phyloP scores from a whole-genome alignment of 2,329 filamentous ascomycete genomes.

The Paracoccidioides brasiliensis region DNA sequence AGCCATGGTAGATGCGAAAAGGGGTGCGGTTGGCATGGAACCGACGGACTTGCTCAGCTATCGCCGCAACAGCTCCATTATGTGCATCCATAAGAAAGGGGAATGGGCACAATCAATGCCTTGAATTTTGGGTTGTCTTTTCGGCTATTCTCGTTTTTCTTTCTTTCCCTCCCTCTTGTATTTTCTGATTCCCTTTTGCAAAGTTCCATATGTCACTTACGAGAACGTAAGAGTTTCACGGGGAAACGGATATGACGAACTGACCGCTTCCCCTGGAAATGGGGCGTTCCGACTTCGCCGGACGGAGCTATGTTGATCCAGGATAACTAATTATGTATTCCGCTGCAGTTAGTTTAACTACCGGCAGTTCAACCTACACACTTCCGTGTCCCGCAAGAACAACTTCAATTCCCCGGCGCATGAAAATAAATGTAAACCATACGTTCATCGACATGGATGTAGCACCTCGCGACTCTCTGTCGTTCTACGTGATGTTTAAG shows the following conservation, averaged over 20 bases:
- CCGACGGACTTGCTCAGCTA: slow-evolving; percentile 32
- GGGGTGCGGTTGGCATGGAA: slow-evolving; percentile 42
- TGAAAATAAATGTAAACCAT: neutral
- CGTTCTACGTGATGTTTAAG: too few species aligned
- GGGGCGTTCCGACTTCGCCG: too few species aligned
- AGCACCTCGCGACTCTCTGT: too few species aligned
- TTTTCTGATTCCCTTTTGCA: neutral
- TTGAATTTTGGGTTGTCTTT: neutral
- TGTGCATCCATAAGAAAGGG: slow-evolving; percentile 16
- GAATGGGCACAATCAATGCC: neutral
- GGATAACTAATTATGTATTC: too few species aligned
- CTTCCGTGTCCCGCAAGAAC: too few species aligned
- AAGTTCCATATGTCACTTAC: neutral
- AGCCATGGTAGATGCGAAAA: slow-evolving; percentile 63
- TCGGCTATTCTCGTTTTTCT: neutral
- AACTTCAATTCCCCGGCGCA: neutral
- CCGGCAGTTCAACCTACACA: too few species aligned
- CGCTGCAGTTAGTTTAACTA: too few species aligned
- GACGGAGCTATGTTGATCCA: too few species aligned
- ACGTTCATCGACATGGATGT: neutral
- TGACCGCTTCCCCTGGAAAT: too few species aligned
- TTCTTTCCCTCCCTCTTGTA: neutral
- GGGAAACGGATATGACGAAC: too few species aligned
- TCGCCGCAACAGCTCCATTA: slow-evolving; percentile 30
- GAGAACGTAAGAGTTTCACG: too few species aligned